Evolutionary conservation across 2,329 filamentous ascomycete genomes (phyloP), one percentile per base, ranked within the genome.

Genomic region (Rasamsonia emersonii): DNA sequence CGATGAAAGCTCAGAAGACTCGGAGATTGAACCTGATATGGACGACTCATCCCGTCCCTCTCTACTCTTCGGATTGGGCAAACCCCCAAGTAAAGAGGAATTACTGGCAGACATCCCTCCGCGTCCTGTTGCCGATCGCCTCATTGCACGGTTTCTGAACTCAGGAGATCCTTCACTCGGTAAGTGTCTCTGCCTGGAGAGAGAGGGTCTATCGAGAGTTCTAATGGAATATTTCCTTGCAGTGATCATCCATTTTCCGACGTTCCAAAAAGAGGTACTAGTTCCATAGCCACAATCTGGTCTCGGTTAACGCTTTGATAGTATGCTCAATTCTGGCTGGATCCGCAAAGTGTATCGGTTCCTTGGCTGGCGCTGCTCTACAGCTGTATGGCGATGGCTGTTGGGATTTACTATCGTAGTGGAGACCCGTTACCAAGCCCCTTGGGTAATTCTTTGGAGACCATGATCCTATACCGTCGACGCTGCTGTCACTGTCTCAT

Each of bases 381-480:
- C 20, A 41, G 43, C 2, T 44, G 50, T 5, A 33, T 58, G 25
- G 39, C 52, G 1, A 28, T 56, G 23, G 43, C 52, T 3, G 38
- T 55, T 5, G 42, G 47, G 14, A 36, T 52, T 19, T 42, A 49
- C 23, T 38, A 45, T 27, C 44, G 47, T 14, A 45, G 33, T 9
- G 38, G 43, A 9, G 49, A 54, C 20, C 41, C 43, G 6, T 37
- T 50, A 14, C 49, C 49, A 3, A 26, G 40, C 10, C 33, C 33
- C 1, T 19, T 46, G 7, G 36, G 34, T 10, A 37, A 46, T 14
- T 28, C 46, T 4, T 30, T 24, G 13, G 43, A 36, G 8, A 31
- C 40, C 19, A 58, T 47, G 57, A 60, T 36, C 58, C 67, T 47
- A 59, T 73, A 56, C 46, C 75, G 38, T 63, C 77, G 52, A 67